phyloP scores from a whole-genome alignment of 2,329 filamentous ascomycete genomes.

The Beauveria sp. region DNA sequence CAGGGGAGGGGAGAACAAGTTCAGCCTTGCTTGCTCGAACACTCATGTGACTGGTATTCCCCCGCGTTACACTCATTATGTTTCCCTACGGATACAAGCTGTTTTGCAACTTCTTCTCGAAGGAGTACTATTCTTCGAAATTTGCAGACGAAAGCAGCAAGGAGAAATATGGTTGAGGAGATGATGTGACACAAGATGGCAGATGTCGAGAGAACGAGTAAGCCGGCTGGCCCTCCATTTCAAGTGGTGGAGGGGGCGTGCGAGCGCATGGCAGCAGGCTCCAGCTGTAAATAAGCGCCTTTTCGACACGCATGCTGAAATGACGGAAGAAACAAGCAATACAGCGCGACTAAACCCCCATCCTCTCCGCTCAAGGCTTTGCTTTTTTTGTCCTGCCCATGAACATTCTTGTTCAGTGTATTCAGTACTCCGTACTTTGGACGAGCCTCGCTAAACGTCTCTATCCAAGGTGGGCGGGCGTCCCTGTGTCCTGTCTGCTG shows the following conservation, averaged over 20 bases:
- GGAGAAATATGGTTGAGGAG: not conserved
- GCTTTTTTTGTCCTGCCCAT: not conserved
- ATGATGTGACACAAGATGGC: constrained; percentile 3
- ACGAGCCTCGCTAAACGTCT: not conserved
- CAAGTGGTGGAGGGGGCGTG: not conserved
- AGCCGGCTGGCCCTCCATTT: not conserved
- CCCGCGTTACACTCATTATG: not conserved
- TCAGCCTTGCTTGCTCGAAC: constrained; percentile 1
- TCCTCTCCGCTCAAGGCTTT: not conserved
- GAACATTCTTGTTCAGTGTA: not conserved
- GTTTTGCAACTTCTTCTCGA: not conserved
- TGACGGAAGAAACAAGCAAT: not conserved
- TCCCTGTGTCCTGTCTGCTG: not conserved
- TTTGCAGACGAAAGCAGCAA: not conserved
- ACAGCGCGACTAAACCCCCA: not conserved
- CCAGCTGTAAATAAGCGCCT: not conserved
- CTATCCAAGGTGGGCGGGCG: not conserved
- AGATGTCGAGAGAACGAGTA: not conserved
- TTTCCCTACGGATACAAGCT: not conserved
- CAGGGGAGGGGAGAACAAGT: not conserved
- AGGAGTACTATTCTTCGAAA: not conserved
- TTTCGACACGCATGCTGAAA: not conserved
- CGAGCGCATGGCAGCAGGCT: not conserved
- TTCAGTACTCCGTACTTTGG: not conserved
- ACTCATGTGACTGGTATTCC: not conserved